Percentiles rank a stretch among this genome's conserved stretches.
Conservation (phyloP, 768 basidiomycete genomes). For the Lentinus brumalis region DNA sequence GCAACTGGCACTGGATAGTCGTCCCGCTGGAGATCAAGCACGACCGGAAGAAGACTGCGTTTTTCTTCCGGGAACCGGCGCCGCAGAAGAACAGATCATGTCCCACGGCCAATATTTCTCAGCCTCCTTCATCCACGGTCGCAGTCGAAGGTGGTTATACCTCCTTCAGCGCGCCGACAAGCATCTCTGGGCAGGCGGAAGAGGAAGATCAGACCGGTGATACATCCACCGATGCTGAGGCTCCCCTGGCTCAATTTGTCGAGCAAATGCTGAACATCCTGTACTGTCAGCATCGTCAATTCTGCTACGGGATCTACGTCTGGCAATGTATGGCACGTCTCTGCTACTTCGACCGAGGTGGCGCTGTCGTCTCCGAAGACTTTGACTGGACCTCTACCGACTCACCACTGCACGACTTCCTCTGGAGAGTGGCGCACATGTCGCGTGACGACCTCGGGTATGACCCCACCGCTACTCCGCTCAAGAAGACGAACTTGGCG, state of each 20-base stretch:
- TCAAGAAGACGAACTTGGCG: not conserved
- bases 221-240: not conserved
- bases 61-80: not conserved
- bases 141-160: not conserved
- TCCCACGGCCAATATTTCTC: not conserved
- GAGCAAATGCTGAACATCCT: slow-evolving; percentile 11
- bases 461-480: slow-evolving; percentile 7
- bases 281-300: slow-evolving; percentile 4
- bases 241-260: not conserved
- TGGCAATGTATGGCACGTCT: not conserved
- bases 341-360: slow-evolving; percentile 8
- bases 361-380: slow-evolving; percentile 1
- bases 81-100: not conserved
- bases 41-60: not conserved
- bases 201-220: too few species aligned
- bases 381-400: slow-evolving; percentile 3
- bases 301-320: slow-evolving; percentile 1
- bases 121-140: not conserved
- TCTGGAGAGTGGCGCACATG: slow-evolving; percentile 1
- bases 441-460: not conserved
- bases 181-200: too few species aligned
- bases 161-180: too few species aligned
- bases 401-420: not conserved
- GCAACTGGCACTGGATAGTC: not conserved
- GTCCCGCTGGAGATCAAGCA: not conserved